A percentile compares a stretch with the other conserved stretches of the same genome.
Evolutionary conservation across 1,284 basidiomycete species (phyloP).

Genomic region (Gymnopus androsaceus): DNA sequence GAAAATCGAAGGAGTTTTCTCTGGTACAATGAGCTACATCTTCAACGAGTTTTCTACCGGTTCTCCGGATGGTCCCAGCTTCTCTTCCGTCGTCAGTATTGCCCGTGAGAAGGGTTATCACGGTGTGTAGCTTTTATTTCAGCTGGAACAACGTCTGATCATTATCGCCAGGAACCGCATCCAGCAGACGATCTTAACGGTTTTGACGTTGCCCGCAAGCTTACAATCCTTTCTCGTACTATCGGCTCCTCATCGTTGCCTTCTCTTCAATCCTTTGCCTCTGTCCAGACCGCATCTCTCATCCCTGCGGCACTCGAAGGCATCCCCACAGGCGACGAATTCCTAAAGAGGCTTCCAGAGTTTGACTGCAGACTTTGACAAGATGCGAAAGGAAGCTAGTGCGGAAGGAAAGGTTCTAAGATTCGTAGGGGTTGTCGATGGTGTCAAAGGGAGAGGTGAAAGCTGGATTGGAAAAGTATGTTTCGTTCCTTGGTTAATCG

Average conservation of each 20-base stretch:
- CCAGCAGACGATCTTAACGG: constrained; percentile 96
- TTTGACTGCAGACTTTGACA: constrained; percentile 84
- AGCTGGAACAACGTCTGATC: background rate
- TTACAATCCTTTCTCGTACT: constrained; percentile 90
- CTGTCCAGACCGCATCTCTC: constrained; percentile 84
- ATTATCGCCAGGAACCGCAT: constrained; percentile 80
- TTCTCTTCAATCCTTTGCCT: constrained; percentile 61
- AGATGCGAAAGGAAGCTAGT: constrained; percentile 76
- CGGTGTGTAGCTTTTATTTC: constrained; percentile 45
- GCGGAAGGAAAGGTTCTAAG: constrained; percentile 82
- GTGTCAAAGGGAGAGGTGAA: constrained; percentile 73
- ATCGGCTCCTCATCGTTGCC: constrained; percentile 48
- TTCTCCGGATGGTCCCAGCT: constrained; percentile 59
- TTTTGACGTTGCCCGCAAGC: constrained; percentile 94
- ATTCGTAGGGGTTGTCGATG: constrained; percentile 95
- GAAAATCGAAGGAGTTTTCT: constrained; percentile 87
- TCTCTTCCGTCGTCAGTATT: constrained; percentile 87
- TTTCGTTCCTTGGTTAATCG: constrained; percentile 14
- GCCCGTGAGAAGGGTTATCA: constrained; percentile 95
- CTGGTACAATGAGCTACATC: constrained; percentile 97
- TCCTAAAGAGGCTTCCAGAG: constrained; percentile 78
- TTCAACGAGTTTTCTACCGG: constrained; percentile 94
- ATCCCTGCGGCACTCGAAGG: constrained; percentile 78
- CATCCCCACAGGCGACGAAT: constrained; percentile 76
- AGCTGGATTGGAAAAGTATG: constrained; percentile 85